phyloP scores from a whole-genome alignment of 257 asterid species.

The Capsicum baccatum region DNA sequence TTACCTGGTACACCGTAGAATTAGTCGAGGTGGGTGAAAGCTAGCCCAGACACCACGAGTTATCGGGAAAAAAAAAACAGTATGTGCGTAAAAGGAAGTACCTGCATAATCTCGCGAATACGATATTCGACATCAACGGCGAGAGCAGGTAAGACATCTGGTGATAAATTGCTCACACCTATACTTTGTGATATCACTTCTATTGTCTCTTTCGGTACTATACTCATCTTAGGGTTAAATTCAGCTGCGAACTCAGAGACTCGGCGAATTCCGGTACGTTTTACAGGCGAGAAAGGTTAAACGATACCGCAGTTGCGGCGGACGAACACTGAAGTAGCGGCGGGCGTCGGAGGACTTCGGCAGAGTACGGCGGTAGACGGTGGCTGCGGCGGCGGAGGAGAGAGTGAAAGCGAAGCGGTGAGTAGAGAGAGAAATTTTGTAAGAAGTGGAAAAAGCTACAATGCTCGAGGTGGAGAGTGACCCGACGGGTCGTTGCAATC shows the following conservation, averaged over 20 bases:
- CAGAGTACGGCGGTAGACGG: neutral
- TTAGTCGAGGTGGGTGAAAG: too few relatives aligned
- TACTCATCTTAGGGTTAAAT: constrained; percentile 57
- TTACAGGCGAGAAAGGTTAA: neutral
- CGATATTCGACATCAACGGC: constrained; percentile 98
- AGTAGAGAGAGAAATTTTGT: constrained; percentile 6
- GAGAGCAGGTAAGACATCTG: constrained; percentile 81
- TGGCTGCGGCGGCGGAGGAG: neutral
- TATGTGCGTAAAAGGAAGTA: constrained; percentile 23
- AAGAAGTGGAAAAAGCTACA: neutral
- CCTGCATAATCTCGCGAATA: constrained; percentile 98
- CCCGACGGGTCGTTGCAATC: constrained; percentile 7
- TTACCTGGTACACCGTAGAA: too few relatives aligned
- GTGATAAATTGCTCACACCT: constrained; percentile 76
- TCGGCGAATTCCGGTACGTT: neutral
- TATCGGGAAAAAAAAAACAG: too few relatives aligned
- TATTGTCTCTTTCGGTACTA: constrained; percentile 81
- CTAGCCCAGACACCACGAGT: too few relatives aligned
- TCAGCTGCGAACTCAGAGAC: neutral
- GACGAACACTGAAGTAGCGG: neutral
- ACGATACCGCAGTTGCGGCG: neutral
- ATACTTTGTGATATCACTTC: constrained; percentile 94
- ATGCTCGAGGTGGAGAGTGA: neutral
- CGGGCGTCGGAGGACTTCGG: too few relatives aligned
- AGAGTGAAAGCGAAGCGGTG: neutral